Base-by-base conservation (phyloP, 2,329 filamentous ascomycete genomes). In the Grosmannia serpens region DNA sequence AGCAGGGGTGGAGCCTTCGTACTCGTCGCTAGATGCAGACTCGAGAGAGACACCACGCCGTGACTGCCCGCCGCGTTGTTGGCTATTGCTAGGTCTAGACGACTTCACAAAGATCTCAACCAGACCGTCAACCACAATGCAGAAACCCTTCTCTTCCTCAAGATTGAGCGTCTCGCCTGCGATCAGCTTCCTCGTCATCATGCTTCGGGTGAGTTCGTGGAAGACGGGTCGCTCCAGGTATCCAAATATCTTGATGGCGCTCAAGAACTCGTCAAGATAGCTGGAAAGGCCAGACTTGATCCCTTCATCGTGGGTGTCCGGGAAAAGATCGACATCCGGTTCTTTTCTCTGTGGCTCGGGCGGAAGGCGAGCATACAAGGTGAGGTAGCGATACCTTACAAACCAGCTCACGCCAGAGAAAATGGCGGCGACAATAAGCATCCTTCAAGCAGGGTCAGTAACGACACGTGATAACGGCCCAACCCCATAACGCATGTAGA, bases 51-150 rank as follows among this genome's bases (percentile, higher is more conserved):
- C 59, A 75, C 74, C 59, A 29, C 72, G 71, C 13, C 71, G 73
- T 52, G 70, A 72, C 57, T 75, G 5, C 10, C 41, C n/a, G 26
- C 55, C 26, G 46, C 11, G 35, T 10, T 26, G 41, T 8, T 17
- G 56, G 8, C 35, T 26, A 10, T 53, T 51, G 15, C 53, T 74
- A 57, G 79, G 24, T 11, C 57, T 31, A 76, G 86, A 85, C 2
- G 92, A 96, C 70, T 96, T 97, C 70, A 99, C 94, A 69, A 97
- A 99, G 58, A 99, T 97, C 70, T 99, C 91, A 1, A 99, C 91
- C 31, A 96, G 73, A 2, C 94, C 94, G 72, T 99, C 94, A 3
- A 99, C 95, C 6, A 99, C 94, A 59, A 99, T 80, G 69, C 94
- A 99, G 67, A 99, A 99, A 0, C 94, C 94, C 67, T 99, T 96